A percentile compares a stretch with the other conserved stretches of the same genome.
Conservation (phyloP, 176 grass and related monocot genomes). For the Ampelocalamus luodianensis region DNA sequence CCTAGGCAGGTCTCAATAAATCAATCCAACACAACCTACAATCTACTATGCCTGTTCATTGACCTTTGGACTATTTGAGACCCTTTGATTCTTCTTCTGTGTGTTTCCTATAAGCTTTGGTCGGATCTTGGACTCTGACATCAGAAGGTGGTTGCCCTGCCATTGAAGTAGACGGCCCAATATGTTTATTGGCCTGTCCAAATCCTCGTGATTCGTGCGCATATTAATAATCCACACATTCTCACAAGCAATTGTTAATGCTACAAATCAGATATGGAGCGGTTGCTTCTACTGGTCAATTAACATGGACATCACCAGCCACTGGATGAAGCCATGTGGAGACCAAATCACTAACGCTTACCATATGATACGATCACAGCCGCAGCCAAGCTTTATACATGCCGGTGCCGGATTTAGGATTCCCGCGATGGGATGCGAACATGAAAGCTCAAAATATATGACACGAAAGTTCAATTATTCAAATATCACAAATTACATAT, state of each 20-base stretch:
- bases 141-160: neutral
- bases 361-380: neutral
- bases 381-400: neutral
- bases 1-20: neutral
- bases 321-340: too few species aligned
- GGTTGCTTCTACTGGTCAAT: neutral
- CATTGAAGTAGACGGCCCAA: neutral
- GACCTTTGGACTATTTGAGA: neutral
- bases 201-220: too few species aligned
- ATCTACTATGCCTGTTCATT: neutral
- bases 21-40: neutral
- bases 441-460: too few species aligned
- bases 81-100: neutral
- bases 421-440: too few species aligned
- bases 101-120: neutral
- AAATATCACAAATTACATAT: too few species aligned
- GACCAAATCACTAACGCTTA: neutral
- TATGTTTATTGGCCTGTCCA: too few species aligned
- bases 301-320: neutral
- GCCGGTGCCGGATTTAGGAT: too few species aligned
- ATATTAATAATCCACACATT: too few species aligned
- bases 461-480: too few species aligned
- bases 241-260: neutral
- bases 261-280: neutral
- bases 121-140: neutral